Evolutionary conservation across 139 green algal species (phyloP), one percentile per base, ranked within the genome.

Genomic region (Chlorella sp.): DNA sequence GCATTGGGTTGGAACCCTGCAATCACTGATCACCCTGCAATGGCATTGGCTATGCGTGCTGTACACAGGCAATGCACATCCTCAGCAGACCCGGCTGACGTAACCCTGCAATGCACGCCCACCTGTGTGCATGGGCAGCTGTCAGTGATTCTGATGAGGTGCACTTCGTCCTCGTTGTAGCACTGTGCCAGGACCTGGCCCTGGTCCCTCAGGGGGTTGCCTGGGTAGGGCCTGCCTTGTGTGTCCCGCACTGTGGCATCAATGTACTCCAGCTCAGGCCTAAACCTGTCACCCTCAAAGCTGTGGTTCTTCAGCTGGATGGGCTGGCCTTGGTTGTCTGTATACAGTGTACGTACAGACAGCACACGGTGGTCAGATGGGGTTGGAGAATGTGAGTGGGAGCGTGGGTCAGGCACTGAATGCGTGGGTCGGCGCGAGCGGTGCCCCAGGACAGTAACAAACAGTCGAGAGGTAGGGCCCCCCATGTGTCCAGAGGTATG

Each of bases 121-220:
- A n/a, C 62, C 69, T 84, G 79, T 31, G 63, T 71, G 75, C 77
- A 83, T 22, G 80, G 87, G 79, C 85, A 92, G 22, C 61, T 77
- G 79, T 90, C 85, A 20, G 77, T 82, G 42, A 87, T 70, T 20
- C 72, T 62, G 27, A 90, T 68, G 20, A 71, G 69, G 6, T 86
- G 23, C 27, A 42, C 49, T n/a, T 77, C 66, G 31, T 1, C 22
- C 1, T 31, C 23, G 27, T 81, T 14, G 62, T 64, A 77, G 76
- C 82, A 88, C 49, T 75, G 26, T 5, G 69, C 71, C 34, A 36
- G 20, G 31, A 79, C 62, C 67, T 74, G 26, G 2, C 67, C 70
- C 34, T 75, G 23, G 0, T 31, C 24, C 59, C 82, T 79, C 0
- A 20, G 67, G 1, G 62, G 70, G 79, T 87, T 87, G 65, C 82